These are phyloP conservation scores for Geotrichum cucujoidarum DNA, from an alignment of 1,139 yeast genomes.

Conservation along the genomic window DNA sequence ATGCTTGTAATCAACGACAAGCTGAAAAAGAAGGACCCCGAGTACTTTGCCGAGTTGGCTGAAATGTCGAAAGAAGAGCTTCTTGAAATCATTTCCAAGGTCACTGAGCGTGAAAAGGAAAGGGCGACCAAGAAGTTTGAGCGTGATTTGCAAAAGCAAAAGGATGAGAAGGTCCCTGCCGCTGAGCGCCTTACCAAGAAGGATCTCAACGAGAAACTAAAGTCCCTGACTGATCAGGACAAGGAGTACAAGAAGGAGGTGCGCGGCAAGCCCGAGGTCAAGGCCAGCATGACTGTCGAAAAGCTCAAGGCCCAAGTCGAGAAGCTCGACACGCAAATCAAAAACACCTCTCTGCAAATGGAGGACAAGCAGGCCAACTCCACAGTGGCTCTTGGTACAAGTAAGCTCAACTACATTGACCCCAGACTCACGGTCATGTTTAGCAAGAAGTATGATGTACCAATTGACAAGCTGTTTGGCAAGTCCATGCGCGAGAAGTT, in stretches of 20 bases:
- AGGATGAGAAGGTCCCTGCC: conserved; percentile 42
- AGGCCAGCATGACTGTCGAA: conserved; percentile 54
- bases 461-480: conserved; percentile 86
- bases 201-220: conserved; percentile 56
- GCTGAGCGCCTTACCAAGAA: conserved; percentile 50
- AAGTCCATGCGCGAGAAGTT: conserved; percentile 89
- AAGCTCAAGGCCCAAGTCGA: conserved; percentile 71
- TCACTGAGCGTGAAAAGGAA: conserved; percentile 58
- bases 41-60: conserved; percentile 65
- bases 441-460: conserved; percentile 79
- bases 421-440: conserved; percentile 90
- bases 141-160: conserved; percentile 72
- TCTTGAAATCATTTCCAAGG: conserved; percentile 49
- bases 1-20: conserved; percentile 60
- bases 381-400: conserved; percentile 87
- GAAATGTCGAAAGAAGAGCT: conserved; percentile 66
- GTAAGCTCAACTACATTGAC: conserved; percentile 91
- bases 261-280: conserved; percentile 53
- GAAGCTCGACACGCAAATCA: conserved; percentile 65
- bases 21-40: conserved; percentile 46
- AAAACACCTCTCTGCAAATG: conserved; percentile 64
- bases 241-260: conserved; percentile 56
- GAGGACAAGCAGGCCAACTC: conserved; percentile 93
- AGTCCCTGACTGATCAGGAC: conserved; percentile 52
- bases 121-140: conserved; percentile 59